Base-by-base conservation (phyloP, 495 filamentous ascomycete genomes). In the Lasiosphaeriaceae sp. region DNA sequence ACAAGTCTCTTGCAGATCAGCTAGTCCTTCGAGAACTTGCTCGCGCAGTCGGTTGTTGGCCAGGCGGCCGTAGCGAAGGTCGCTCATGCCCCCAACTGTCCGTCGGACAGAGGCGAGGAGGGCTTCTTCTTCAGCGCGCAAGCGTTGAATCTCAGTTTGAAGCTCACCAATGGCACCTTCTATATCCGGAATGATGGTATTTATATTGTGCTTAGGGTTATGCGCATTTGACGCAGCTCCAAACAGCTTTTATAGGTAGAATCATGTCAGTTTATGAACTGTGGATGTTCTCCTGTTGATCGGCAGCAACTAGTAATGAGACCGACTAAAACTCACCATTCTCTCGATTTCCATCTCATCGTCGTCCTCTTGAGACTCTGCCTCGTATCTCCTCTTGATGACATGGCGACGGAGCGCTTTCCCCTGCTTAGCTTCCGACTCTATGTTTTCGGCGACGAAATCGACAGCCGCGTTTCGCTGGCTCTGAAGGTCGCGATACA, bases 401-500 rank as follows among this genome's bases (percentile, higher is more conserved):
- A 87, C 80, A 14, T 85, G 80, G 8, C 80, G 80, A 56, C 82
- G 81, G 59, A 89, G 82, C 17, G 69, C 76, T 59, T 84, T 81
- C 34, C 88, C 87, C 50, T 79, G 74, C 60, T 79, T 80, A 21
- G 83, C 75, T 70, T 96, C 88, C 7, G 71, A 67, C 37, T 82
- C 79, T 60, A 96, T 90, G 54, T 86, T 86, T 39, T 76, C 77
- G 51, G 83, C 78, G 21, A 95, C 84, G 12, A 73, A 70, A 60
- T 91, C 86, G 57, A 87, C 81, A 41, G 88, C 75, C 44, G 84
- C 79, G 55, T 86, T 83, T 17, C 90, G 81, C 56, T 87, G 80
- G 47, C 83, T 78, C 61, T 92, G 86, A 12, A 95, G 75, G 69
- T 93, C 88, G 11, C 86, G 82, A 63, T 94, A 96, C n/a, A 96